A percentile compares a stretch with the other conserved stretches of the same genome.
These are phyloP conservation scores for Euphorbia lathyris DNA, from an alignment of 345 rosid species.

Conservation along the genomic window DNA sequence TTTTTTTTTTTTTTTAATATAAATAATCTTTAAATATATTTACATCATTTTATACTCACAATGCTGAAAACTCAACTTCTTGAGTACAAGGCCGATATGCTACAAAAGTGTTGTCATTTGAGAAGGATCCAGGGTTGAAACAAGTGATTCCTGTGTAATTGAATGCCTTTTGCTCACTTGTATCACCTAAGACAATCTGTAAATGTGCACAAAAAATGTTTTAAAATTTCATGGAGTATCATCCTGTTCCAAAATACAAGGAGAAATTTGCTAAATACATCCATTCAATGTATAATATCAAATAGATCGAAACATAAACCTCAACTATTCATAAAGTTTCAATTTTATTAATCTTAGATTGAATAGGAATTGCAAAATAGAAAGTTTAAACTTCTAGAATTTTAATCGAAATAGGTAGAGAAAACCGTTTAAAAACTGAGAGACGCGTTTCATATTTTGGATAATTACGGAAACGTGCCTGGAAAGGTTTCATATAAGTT, in stretches of 20 bases:
- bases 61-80: constrained; percentile 76
- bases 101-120: constrained; percentile 66
- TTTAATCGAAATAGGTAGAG: too few relatives aligned
- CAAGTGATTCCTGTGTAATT: constrained; percentile 74
- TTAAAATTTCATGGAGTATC: neutral
- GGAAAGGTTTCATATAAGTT: too few relatives aligned
- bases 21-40: neutral
- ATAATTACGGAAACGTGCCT: too few relatives aligned
- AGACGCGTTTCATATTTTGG: too few relatives aligned
- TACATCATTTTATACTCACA: constrained; percentile 28
- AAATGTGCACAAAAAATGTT: neutral
- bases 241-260: constrained; percentile 3
- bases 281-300: neutral
- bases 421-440: too few relatives aligned
- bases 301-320: neutral
- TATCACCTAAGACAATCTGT: constrained; percentile 85
- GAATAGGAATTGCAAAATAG: too few relatives aligned
- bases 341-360: too few relatives aligned
- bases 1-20: neutral
- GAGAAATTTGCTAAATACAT: neutral
- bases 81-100: constrained; percentile 77
- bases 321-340: too few relatives aligned
- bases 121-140: constrained; percentile 89
- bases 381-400: too few relatives aligned
- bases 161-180: constrained; percentile 78